Evolutionary conservation across 371 early-diverging fungal genomes (phyloP).

Genomic region (Mucor sp.): DNA sequence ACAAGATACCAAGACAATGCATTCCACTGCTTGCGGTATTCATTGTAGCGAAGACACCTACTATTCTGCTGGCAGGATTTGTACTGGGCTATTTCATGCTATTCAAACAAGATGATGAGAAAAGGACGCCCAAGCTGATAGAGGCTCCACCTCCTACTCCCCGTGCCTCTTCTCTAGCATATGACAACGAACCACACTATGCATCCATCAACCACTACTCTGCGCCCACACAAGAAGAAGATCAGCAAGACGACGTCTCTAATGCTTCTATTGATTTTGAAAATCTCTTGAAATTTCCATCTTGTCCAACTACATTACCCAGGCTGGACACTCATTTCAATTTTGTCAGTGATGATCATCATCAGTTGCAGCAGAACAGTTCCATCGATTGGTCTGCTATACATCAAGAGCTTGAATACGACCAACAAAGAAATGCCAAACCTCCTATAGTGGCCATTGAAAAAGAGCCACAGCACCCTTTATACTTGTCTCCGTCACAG

Average conservation of each 20-base stretch:
- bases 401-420: slow-evolving; percentile 17
- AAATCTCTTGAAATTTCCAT: slow-evolving; percentile 11
- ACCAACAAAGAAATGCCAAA: slow-evolving; percentile 5
- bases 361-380: neutral
- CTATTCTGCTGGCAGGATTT: slow-evolving; percentile 13
- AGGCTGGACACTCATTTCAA: slow-evolving; percentile 15
- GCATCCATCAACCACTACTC: neutral
- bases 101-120: neutral
- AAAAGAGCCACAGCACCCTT: neutral
- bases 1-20: slow-evolving; percentile 8
- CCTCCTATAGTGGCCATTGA: neutral
- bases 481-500: neutral
- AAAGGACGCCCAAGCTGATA: neutral
- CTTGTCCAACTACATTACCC: slow-evolving; percentile 25
- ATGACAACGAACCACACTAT: neutral
- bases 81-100: slow-evolving; percentile 6
- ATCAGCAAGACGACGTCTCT: neutral
- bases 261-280: slow-evolving; percentile 17
- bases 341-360: slow-evolving; percentile 5
- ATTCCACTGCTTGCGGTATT: slow-evolving; percentile 7
- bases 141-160: neutral
- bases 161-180: neutral
- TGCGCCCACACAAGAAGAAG: neutral
- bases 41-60: slow-evolving; percentile 15
- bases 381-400: slow-evolving; percentile 16